phyloP scores from a whole-genome alignment of 441 rosid genomes.

The Populus hybrid region DNA sequence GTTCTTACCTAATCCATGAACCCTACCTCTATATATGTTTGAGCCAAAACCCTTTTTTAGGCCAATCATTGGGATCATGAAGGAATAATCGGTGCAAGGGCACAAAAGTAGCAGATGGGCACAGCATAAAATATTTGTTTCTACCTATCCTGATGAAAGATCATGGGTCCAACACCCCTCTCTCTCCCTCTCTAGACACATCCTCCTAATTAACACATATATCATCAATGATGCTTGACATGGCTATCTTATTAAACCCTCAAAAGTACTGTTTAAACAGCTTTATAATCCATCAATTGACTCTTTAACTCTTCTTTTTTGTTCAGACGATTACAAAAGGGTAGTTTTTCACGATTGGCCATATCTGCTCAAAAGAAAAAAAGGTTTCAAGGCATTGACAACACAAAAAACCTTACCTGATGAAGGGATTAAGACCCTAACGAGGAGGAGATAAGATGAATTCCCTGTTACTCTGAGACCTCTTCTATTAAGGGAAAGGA shows the following conservation, averaged over 20 bases:
- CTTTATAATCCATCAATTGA: background rate
- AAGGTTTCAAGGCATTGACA: constrained; percentile 11
- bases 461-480: constrained; percentile 3
- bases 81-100: constrained; percentile 42
- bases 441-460: constrained; percentile 14
- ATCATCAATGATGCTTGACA: constrained; percentile 30
- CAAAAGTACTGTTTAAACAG: background rate
- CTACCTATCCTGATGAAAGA: constrained; percentile 25
- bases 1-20: constrained; percentile 43
- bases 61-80: constrained; percentile 41
- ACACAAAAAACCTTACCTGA: constrained; percentile 21
- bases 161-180: constrained; percentile 32
- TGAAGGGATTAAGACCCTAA: constrained; percentile 16
- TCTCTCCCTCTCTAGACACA: background rate
- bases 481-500: constrained; percentile 61
- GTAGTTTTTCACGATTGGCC: constrained; percentile 12
- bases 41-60: constrained; percentile 29
- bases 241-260: constrained; percentile 14
- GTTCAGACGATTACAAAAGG: constrained; percentile 2
- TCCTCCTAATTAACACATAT: background rate
- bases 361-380: background rate
- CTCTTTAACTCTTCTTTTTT: constrained; percentile 10
- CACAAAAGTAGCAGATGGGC: constrained; percentile 39
- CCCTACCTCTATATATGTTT: constrained; percentile 14
- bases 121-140: constrained; percentile 31